These are phyloP conservation scores for Penicillium sp. DNA, from an alignment of 2,329 filamentous ascomycete genomes.

Conservation along the genomic window DNA sequence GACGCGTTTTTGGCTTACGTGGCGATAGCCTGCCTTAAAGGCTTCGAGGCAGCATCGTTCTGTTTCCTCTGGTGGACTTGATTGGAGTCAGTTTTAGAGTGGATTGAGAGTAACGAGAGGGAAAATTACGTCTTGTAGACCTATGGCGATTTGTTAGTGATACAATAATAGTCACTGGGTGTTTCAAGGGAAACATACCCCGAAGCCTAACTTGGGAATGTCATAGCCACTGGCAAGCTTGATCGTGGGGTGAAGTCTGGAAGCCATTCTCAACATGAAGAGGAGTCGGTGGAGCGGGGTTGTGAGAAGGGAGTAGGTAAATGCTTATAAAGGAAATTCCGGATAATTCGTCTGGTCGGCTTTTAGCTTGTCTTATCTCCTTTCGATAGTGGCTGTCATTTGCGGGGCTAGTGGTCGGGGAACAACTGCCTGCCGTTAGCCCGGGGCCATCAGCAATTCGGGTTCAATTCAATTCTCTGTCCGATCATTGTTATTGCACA, in stretches of 20 bases:
- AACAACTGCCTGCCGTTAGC: neutral
- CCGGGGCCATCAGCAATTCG: no score
- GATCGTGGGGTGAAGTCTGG: constrained; percentile 35
- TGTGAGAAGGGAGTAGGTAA: neutral
- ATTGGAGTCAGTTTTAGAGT: neutral
- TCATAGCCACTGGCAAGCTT: constrained; percentile 58
- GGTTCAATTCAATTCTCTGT: no score
- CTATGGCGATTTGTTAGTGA: constrained; percentile 8
- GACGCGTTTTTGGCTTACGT: constrained; percentile 7
- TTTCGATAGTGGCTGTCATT: neutral
- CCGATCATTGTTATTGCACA: no score
- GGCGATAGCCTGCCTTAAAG: constrained; percentile 19
- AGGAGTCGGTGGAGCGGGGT: neutral
- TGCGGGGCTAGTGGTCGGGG: neutral
- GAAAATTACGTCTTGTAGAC: constrained; percentile 20
- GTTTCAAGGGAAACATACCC: constrained; percentile 38
- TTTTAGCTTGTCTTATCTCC: neutral
- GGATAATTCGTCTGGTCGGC: no score
- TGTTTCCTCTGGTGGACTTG: constrained; percentile 16
- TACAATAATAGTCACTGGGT: neutral
- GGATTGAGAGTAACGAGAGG: neutral
- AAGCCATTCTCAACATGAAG: constrained; percentile 12
- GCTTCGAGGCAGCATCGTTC: constrained; percentile 21
- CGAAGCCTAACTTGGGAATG: constrained; percentile 59
- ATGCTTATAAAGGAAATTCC: neutral